Evolutionary conservation across 2,329 filamentous ascomycete species (phyloP), one percentile per base, ranked within the genome.

Genomic region (Ophidiomyces ophidiicola): DNA sequence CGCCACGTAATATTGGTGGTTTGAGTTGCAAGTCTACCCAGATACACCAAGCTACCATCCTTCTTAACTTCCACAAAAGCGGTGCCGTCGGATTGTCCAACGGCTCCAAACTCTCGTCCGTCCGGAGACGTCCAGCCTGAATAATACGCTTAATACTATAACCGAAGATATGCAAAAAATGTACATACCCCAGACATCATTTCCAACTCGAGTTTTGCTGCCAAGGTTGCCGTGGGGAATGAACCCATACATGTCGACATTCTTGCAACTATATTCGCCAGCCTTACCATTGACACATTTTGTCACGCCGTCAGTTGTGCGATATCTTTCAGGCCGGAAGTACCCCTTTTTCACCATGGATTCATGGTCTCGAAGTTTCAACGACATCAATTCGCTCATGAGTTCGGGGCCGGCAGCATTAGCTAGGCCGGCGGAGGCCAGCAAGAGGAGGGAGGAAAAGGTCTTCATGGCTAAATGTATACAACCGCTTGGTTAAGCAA

Each of bases 11-110:
- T 53, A 6, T 49, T 49, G 1, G 48, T 48, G 2, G 59, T 61
- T 38, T 67, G 58, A 21, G 64, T 63, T 0, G 63, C 62, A 3
- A 69, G 57, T 6, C 66, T 61, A 14, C 68, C 69, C 3, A 69
- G 53, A 38, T 70, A 68, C 33, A 59, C 50, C 11, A 72, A 55
- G 39, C 61, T 58, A 11, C 69, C 69, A 28, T 61, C 55, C 35
- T 57, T 52, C 32, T 51, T 55, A 37, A 72, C 58, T 46, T 72
- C 69, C 8, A 64, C 64, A 33, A 72, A 71, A 3, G 66, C 65
- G 1, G 67, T 65, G 12, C 69, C 69, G 36, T 70, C 66, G n/a
- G 55, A 56, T 44, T 70, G 66, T 3, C 65, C 68, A 18, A 70
- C 58, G 18, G 63, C 60, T n/a, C 59, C 63, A 33, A 71, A 69